A percentile compares a stretch with the other conserved stretches of the same genome.
Conservation (phyloP, 148 eudicot genomes). For the Spergularia marina region DNA sequence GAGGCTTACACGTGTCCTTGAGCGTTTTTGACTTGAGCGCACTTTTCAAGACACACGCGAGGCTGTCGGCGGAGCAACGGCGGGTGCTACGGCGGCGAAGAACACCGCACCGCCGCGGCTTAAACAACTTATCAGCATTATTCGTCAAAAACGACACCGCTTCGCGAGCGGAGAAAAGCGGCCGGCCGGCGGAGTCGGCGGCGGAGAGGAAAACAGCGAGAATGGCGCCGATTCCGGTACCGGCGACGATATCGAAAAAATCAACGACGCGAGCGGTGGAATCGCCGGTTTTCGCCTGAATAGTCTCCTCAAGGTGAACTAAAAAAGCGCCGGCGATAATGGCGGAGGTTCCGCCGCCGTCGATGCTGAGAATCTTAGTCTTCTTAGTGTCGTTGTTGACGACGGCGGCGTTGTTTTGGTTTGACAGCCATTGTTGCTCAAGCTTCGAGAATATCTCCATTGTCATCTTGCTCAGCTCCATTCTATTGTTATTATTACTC, state of each 20-base stretch:
- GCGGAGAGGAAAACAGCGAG: constrained; percentile 60
- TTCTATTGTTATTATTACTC: neutral
- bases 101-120: constrained; percentile 29
- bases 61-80: constrained; percentile 51
- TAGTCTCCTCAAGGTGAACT: constrained; percentile 61
- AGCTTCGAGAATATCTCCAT: constrained; percentile 48
- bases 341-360: constrained; percentile 70
- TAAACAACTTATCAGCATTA: constrained; percentile 39
- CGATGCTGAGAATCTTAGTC: constrained; percentile 59
- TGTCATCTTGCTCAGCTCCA: constrained; percentile 53
- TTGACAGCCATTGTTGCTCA: constrained; percentile 39
- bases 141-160: constrained; percentile 42
- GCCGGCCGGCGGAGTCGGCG: constrained; percentile 54
- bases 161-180: constrained; percentile 51
- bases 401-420: constrained; percentile 42
- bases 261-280: constrained; percentile 47
- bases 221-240: constrained; percentile 73
- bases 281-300: constrained; percentile 57
- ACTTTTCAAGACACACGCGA: constrained; percentile 42
- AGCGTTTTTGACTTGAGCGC: constrained; percentile 42
- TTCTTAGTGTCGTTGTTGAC: constrained; percentile 28
- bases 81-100: constrained; percentile 29
- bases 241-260: constrained; percentile 67
- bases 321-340: constrained; percentile 54
- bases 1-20: constrained; percentile 72